These are phyloP conservation scores for Thalia dealbata DNA, from an alignment of 176 grass and related monocot species.

Conservation along the genomic window DNA sequence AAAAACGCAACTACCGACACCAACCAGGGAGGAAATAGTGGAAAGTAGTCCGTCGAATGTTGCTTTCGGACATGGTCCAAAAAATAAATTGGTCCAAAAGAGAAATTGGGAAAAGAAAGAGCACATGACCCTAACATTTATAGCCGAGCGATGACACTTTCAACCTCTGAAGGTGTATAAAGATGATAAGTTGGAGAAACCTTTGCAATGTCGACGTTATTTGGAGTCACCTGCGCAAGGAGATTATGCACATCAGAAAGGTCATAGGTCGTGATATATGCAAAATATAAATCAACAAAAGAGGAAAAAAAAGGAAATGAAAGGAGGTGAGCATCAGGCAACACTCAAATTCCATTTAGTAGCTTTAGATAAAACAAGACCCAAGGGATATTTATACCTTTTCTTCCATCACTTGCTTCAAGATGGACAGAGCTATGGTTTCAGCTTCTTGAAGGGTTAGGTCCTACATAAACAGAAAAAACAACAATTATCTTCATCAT, in stretches of 20 bases:
- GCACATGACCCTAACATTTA: background rate
- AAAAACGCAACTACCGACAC: background rate
- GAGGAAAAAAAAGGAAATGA: background rate
- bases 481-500: background rate
- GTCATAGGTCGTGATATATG: background rate
- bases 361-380: background rate
- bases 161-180: slow-evolving; percentile 1
- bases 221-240: slow-evolving; percentile 1
- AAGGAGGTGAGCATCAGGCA: background rate
- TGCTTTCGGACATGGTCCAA: no score
- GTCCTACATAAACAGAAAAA: slow-evolving; percentile 39
- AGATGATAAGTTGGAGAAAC: slow-evolving; percentile 10
- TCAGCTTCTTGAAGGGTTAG: slow-evolving; percentile 74
- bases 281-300: background rate
- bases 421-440: slow-evolving; percentile 80
- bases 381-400: slow-evolving; percentile 39
- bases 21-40: background rate
- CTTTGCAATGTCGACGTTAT: slow-evolving; percentile 3
- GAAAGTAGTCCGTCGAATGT: background rate
- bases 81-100: no score
- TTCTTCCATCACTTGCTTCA: slow-evolving; percentile 97
- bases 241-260: background rate
- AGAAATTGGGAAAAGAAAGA: background rate
- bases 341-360: background rate
- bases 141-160: background rate